Evolutionary conservation across 768 basidiomycete genomes (phyloP).

Genomic region (Mycena belliarum): DNA sequence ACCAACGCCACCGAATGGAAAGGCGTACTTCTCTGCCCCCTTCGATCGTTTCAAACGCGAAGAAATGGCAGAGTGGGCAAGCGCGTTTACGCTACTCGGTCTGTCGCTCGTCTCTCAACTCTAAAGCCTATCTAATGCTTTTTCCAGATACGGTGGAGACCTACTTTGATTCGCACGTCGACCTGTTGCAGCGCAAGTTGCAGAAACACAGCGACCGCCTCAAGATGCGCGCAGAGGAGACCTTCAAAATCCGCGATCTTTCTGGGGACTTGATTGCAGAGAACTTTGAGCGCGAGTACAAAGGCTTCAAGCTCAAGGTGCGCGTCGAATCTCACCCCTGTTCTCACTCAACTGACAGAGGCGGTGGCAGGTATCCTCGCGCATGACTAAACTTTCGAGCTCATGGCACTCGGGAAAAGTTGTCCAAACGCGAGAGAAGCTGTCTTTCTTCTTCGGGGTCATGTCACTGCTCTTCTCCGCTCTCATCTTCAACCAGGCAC

Average conservation of each 20-base stretch:
- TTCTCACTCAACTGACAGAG: neutral
- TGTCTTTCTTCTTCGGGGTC: conserved; percentile 93
- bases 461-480: conserved; percentile 85
- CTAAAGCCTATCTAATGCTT: conserved; percentile 17
- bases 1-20: conserved; percentile 38
- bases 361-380: conserved; percentile 63
- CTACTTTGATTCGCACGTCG: conserved; percentile 89
- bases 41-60: conserved; percentile 78
- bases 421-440: conserved; percentile 77
- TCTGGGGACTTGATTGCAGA: conserved; percentile 68
- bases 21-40: conserved; percentile 60
- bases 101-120: conserved; percentile 26
- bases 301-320: conserved; percentile 85
- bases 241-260: conserved; percentile 67
- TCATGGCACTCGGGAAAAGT: conserved; percentile 95
- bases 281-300: conserved; percentile 85
- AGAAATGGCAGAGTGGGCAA: conserved; percentile 73
- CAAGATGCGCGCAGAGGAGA: conserved; percentile 80
- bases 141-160: conserved; percentile 94
- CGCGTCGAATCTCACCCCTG: neutral
- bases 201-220: conserved; percentile 86
- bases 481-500: conserved; percentile 84
- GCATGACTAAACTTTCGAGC: conserved; percentile 73
- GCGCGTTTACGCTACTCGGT: conserved; percentile 88
- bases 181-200: conserved; percentile 78